phyloP scores from a whole-genome alignment of 192 early-diverging fungal species.

The Phlyctochytrium planicorne region DNA sequence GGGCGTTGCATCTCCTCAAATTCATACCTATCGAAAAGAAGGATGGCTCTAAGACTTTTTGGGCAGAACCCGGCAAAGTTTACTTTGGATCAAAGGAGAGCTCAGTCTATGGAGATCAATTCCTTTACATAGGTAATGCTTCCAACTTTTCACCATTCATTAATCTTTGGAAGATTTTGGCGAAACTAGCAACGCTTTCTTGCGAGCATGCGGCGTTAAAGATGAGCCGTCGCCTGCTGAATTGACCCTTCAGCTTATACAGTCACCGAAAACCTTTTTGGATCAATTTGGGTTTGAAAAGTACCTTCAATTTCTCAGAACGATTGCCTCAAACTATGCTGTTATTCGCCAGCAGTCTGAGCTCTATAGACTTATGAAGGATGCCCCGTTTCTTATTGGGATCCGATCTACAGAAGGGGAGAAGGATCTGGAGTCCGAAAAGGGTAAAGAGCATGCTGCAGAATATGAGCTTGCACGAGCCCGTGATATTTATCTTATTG shows the following conservation, averaged over 20 bases:
- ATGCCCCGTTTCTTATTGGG: constrained; percentile 65
- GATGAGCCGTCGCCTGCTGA: constrained; percentile 76
- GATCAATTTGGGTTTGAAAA: constrained; percentile 56
- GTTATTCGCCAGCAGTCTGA: constrained; percentile 36
- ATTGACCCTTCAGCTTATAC: constrained; percentile 63
- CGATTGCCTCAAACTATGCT: constrained; percentile 67
- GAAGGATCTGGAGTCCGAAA: constrained; percentile 16
- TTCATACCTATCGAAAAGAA: constrained; percentile 62
- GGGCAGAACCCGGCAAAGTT: constrained; percentile 31
- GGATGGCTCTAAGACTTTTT: constrained; percentile 18
- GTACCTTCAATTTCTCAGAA: constrained; percentile 69
- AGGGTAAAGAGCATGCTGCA: constrained; percentile 35
- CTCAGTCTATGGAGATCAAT: constrained; percentile 20
- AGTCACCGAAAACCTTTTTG: constrained; percentile 56
- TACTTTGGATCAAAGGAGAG: constrained; percentile 29
- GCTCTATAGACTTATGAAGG: constrained; percentile 60
- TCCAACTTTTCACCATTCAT: not conserved
- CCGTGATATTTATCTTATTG: constrained; percentile 72
- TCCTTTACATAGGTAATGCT: constrained; percentile 33
- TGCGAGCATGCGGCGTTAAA: constrained; percentile 81
- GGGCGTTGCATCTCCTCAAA: constrained; percentile 37
- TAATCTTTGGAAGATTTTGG: constrained; percentile 75
- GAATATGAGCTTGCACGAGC: constrained; percentile 67
- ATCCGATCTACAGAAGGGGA: constrained; percentile 38
- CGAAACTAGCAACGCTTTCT: constrained; percentile 66